Evolutionary conservation across 1,284 basidiomycete genomes (phyloP), one percentile per base, ranked within the genome.

Genomic region (Apiotrichum domesticum): DNA sequence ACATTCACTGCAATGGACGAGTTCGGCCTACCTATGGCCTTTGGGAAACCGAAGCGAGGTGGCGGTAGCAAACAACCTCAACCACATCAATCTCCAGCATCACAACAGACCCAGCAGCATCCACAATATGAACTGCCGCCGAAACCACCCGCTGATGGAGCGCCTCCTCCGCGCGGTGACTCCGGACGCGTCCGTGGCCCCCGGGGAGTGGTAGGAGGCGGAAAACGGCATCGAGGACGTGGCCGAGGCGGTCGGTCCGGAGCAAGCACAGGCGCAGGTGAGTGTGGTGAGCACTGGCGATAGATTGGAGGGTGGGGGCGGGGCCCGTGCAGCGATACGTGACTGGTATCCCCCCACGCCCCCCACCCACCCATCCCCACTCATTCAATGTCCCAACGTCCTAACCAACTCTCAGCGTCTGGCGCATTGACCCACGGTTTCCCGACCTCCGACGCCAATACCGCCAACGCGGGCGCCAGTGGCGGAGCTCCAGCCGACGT

Each of bases 1-100:
- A 29, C 29, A 3, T 29, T 3, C 29, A 29, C 29, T 54, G 35
- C 37, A 45, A 70, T 72, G 70, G 67, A 70, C 51, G 56, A 56
- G 3, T 51, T 63, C 37, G 68, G 69, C 35, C 61, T 72, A n/a
- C 71, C 71, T 2, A 54, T 64, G 11, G 46, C 64, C 8, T 72
- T 72, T 40, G 71, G 71, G 11, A 72, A 72, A 49, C 46, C 11
- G 41, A 15, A 13, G 41, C 41, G 6, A 2, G 13, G 13, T 15
- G n/a, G 13, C 4, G n/a, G 6, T 13, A 9, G n/a, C 9, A 7
- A 42, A 7, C 39, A 48, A 35, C n/a, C 35, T 2, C 40, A 40
- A 44, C 34, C 21, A 5, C 52, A 51, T 9, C 13, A 14, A 14
- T 14, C 14, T 14, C 37, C 37, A 14, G 10, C 37, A 14, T 29